Base-by-base conservation (phyloP, 345 rosid species). In the Gossypium raimondii region DNA sequence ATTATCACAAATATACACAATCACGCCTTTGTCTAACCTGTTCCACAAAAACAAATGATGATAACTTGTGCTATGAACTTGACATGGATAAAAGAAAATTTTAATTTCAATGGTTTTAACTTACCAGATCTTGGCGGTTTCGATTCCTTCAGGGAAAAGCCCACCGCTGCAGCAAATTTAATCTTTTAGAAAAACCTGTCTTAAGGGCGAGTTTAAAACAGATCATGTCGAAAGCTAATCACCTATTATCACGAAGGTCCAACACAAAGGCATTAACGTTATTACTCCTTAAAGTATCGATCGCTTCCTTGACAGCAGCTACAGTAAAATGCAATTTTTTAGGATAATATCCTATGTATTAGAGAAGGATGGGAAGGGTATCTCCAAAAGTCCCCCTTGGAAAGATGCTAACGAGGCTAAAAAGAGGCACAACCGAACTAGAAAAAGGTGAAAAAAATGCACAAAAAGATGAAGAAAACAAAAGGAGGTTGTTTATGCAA, bases 211-310 rank as follows among this genome's bases (percentile, higher is more conserved):
- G 41, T 71, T 77, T 56, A 63, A 52, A 76, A 78, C 64, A 25
- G 76, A 73, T 67, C 6, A 68, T 71, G 65, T 62, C 41, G 38
- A 77, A 78, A 78, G 78, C 67, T 73, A 80, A 81, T 88, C 84
- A 94, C 98, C 98, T 91, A 73, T 94, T 94, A 78, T 94, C 97
- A 78, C 98, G 96, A 78, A 94, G 98, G 86, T 94, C 98, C 78
- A 92, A 83, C 69, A 94, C 89, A 66, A 91, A 94, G 71, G 98
- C 95, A 41, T 83, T 82, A 27, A 91, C 98, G 60, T 75, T 81
- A 67, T 83, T 85, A 59, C 89, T 87, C 88, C 86, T 86, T 68
- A 94, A 84, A 56, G 87, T 81, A 78, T 85, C 86, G 69, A 94
- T 86, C 70, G 98, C 97, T 85, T 91, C 92, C 81, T 80, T 87